A percentile compares a stretch with the other conserved stretches of the same genome.
Evolutionary conservation across 352 stramenopile species (phyloP).

Genomic region (Pythium aphanidermatum): DNA sequence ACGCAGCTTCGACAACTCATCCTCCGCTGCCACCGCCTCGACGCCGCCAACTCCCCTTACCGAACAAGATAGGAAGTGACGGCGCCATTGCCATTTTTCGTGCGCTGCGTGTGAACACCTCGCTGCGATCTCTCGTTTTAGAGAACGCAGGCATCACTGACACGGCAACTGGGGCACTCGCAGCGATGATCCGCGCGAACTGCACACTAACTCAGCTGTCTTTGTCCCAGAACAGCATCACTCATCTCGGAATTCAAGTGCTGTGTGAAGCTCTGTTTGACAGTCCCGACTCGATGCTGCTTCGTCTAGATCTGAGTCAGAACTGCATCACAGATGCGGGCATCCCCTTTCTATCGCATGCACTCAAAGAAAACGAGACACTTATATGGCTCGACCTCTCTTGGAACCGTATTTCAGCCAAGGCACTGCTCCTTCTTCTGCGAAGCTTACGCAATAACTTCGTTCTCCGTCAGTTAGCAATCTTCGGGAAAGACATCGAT

Average conservation of each 20-base stretch:
- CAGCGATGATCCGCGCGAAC: conserved; percentile 56
- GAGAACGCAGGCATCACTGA: conserved; percentile 46
- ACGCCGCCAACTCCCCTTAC: background rate
- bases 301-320: conserved; percentile 48
- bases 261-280: conserved; percentile 56
- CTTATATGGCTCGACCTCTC: conserved; percentile 55
- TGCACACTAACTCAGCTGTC: conserved; percentile 47
- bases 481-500: conserved; percentile 47
- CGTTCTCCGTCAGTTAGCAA: conserved; percentile 37
- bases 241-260: conserved; percentile 33
- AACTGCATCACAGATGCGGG: conserved; percentile 49
- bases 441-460: conserved; percentile 49
- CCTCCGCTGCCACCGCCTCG: background rate
- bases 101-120: conserved; percentile 41
- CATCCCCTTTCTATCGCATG: conserved; percentile 30
- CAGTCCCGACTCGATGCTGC: conserved; percentile 48
- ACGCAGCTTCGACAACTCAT: background rate
- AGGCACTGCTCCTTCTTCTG: conserved; percentile 36
- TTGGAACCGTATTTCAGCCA: conserved; percentile 53
- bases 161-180: conserved; percentile 39
- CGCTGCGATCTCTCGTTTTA: conserved; percentile 41
- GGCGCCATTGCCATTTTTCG: conserved; percentile 45
- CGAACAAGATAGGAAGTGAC: conserved; percentile 18
- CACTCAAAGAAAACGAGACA: conserved; percentile 66
- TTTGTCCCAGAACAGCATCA: conserved; percentile 46